Evolutionary conservation across 2,329 filamentous ascomycete species (phyloP), one percentile per base, ranked within the genome.

Genomic region (Neonectria hederae): DNA sequence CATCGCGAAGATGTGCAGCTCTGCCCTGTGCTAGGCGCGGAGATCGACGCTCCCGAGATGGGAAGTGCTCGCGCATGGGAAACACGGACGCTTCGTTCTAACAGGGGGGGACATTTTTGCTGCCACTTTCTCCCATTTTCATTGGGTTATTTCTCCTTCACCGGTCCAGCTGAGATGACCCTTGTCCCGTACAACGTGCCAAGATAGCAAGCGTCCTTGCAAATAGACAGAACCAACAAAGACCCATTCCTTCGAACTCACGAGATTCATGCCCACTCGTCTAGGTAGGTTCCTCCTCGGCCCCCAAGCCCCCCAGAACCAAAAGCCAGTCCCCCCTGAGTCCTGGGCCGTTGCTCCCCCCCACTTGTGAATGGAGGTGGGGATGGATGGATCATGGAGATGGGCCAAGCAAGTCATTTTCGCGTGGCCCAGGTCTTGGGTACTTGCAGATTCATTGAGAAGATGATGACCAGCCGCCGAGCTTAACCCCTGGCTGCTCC

Each of bases 1-100:
- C 14, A n/a, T 38, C 35, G 35, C 6, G 17, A 17, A 35, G 35
- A 38, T 8, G 35, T 38, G 35, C 24, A n/a, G 28, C 35, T 30
- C 26, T 51, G 48, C 28, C 26, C n/a, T 19, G 26, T 51, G 1
- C 48, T 51, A 51, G 35, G 48, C 48, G 48, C 48, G 28, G 48
- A 51, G 48, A 51, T 51, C 48, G 28, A 35, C n/a, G 22, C 14
- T 48, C 45, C 45, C 45, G 45, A 48, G 45, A 38, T 38, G 35
- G 35, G 1, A 38, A 38, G 14, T n/a, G 35, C 35, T 38, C 14
- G 3, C 35, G 30, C 14, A n/a, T 3, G 13, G 13, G 13, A 35
- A 35, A 10, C 13, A 14, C 28, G 35, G 35, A 38, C 7, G 8
- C 35, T 38, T 38, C 13, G 13, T 17, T 38, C 35, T 17, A 8